A percentile compares a stretch with the other conserved stretches of the same genome.
Conservation (phyloP, 2,329 filamentous ascomycete species). For the Capronia coronata region DNA sequence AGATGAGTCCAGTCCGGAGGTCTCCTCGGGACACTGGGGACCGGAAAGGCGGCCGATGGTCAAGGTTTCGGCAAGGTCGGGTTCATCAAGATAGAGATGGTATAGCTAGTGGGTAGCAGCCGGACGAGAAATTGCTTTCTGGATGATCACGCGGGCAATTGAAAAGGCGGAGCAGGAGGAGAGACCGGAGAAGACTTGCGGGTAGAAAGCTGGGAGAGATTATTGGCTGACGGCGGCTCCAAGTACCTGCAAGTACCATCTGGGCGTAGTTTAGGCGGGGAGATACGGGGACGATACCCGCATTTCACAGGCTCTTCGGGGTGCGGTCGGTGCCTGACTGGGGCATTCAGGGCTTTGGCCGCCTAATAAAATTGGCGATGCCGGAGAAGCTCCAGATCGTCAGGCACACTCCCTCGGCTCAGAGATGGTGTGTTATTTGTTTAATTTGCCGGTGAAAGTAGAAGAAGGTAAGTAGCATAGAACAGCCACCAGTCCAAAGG, state of each 20-base stretch:
- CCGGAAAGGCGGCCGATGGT: too few relatives aligned
- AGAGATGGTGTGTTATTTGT: background rate
- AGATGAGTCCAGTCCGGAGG: too few relatives aligned
- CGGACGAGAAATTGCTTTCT: background rate
- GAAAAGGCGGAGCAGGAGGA: background rate
- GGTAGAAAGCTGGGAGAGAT: background rate
- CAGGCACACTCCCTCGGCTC: background rate
- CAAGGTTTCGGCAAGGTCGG: background rate
- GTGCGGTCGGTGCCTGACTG: background rate
- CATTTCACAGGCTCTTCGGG: background rate
- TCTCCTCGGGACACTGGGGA: too few relatives aligned
- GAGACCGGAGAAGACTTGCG: background rate
- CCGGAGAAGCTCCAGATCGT: background rate
- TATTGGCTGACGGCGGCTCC: background rate
- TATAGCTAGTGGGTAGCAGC: background rate
- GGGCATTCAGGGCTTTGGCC: too few relatives aligned
- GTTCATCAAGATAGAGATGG: background rate
- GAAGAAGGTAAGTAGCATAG: too few relatives aligned
- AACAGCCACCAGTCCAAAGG: too few relatives aligned
- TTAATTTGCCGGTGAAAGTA: too few relatives aligned
- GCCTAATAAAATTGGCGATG: background rate
- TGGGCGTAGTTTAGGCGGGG: background rate
- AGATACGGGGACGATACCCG: background rate
- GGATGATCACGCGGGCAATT: background rate
- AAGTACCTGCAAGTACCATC: background rate